Evolutionary conservation across 2,329 filamentous ascomycete species (phyloP), one percentile per base, ranked within the genome.

Genomic region (Cercospora nicotianae): DNA sequence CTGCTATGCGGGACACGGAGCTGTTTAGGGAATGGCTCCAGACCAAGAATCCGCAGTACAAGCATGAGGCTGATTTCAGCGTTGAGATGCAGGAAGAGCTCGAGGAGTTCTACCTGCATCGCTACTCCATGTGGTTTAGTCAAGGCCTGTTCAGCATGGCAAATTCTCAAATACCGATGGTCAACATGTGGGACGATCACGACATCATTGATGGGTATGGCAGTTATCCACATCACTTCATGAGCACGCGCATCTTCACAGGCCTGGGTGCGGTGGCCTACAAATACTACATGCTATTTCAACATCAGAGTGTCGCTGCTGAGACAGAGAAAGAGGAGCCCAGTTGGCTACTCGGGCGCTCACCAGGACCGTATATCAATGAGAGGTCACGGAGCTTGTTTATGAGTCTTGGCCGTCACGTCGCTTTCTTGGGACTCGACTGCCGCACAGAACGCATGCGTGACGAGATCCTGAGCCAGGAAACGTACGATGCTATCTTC

Each of bases 281-380:
- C 86, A 99, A 99, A 79, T 99, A 98, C 80, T 99, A 99, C 76
- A 90, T 99, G 89, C 86, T 99, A 8, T 99, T 99, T 82, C 95
- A 99, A 79, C 95, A 99, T 74, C 96, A 99, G 79, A 96, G 91
- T 72, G 84, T 96, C 3, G 82, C 88, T 0, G 87, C 90, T 57
- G 95, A 99, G 81, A 93, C 90, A 0, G 90, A 96, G 72, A 84
- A 86, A 39, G 87, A 91, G 2, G 96, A 99, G 79, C 92, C 94
- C 2, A 97, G 93, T 77, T 98, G 95, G 95, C 82, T 96, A 18
- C 81, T 98, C 3, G 95, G 95, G 5, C 83, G 86, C 26, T 84
- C 86, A 36, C 91, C 90, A 3, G 96, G 96, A 0, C 94, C 94
- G 0, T 99, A 97, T 77, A 97, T 99, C 77, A 87, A 89, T 20